Evolutionary conservation across 176 grass and related monocot genomes (phyloP), one percentile per base, ranked within the genome.

Genomic region (Raddia guianensis): DNA sequence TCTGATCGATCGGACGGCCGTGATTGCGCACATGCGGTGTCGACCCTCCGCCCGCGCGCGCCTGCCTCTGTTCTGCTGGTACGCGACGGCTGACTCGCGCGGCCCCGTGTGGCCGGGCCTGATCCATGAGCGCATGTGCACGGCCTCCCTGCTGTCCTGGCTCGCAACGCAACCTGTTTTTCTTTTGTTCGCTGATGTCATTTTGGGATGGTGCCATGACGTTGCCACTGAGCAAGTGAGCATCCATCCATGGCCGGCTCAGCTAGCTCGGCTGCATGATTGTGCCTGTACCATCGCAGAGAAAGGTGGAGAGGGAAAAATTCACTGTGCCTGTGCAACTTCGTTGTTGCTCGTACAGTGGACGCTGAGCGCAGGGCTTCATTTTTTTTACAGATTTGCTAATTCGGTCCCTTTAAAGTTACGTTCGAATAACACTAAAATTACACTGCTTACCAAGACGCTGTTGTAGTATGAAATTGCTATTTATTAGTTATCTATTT

Each of bases 1-100:
- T 64, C 50, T 72, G 34, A 77, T 85, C 87, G 34, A 77, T 85
- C 87, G 87, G 58, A 81, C 82, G 87, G 49, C 87, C 70, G 44
- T 46, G 69, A 49, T 42, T 63, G 76, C 13, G 80, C 81, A 84
- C 81, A 84, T 88, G 86, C 70, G 68, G 63, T 63, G 71, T 70
- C 76, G 56, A 33, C 6, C 32, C 34, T 19, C 20, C 37, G 37
- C 4, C 37, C 37, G 2, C 37, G 37, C 37, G 37, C 1, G 37
- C 37, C 68, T 32, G n/a, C 2, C 46, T 27, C 68, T 33, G 37
- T 1, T 40, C 37, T 40, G 1, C 37, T 40, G 37, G 37, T 40
- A 40, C 37, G 37, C 37, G 37, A 40, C 27, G 37, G 37, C 37
- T 40, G 37, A 40, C 37, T 40, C 37, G 37, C 37, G 37, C 37